Base-by-base conservation (phyloP, 2,329 filamentous ascomycete species). In the Helotiales sp. region DNA sequence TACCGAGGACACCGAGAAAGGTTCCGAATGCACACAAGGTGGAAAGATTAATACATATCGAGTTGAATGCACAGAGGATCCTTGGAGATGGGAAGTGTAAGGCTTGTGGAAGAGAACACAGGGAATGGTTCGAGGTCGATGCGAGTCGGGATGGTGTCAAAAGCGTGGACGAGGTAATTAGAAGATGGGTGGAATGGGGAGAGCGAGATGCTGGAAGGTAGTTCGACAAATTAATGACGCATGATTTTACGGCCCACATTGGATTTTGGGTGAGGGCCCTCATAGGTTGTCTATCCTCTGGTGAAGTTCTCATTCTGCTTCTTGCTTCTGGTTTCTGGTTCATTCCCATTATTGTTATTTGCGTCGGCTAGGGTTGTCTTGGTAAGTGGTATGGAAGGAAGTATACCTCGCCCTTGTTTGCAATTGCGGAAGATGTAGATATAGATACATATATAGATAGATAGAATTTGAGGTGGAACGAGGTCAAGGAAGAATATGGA, bases 121-220 rank as follows among this genome's bases (percentile, higher is more conserved):
- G 90, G 61, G 96, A 99, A 81, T 99, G 95, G 95, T 99, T 99
- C 77, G 92, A 96, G 80, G 89, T 97, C 0, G 88, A 92, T 69
- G 92, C 92, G 0, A 89, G 83, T 24, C 86, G 89, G 70, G 85
- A 89, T 30, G 92, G 90, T 0, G 84, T 98, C 2, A 87, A 84
- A 68, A 84, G 76, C 28, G 86, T 92, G 10, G 89, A 92, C 79
- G 88, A 91, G 71, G 87, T 93, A 67, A 89, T 97, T 47, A 87
- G 89, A 75, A 82, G 93, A 71, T 99, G 96, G 96, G 89, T 94
- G 8, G 86, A 87, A 11, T 98, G 94, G 93, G 73, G 66, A 5
- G 74, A 68, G 24, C 26, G 62, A 11, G 45, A 64, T 54, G 47
- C 45, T 52, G 54, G 26, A 17, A 60, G 55, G 30, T 61, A 61